Conservation (phyloP, 2,329 filamentous ascomycete genomes). For the Aspergillus alliaceus region DNA sequence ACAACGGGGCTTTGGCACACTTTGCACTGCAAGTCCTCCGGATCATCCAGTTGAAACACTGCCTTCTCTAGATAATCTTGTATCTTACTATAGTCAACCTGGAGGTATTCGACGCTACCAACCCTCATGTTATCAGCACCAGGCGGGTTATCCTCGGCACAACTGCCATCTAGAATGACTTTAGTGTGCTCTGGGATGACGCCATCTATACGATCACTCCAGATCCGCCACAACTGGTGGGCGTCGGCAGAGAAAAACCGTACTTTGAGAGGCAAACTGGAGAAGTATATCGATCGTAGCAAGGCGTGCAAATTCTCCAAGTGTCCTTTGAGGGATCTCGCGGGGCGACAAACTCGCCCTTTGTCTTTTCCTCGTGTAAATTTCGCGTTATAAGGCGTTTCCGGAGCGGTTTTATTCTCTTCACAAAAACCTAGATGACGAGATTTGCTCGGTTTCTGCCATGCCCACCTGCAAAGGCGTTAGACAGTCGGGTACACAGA, state of each 20-base stretch:
- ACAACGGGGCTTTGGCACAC: slow-evolving; percentile 49
- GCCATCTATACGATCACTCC: slow-evolving; percentile 52
- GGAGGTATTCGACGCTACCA: slow-evolving; percentile 47
- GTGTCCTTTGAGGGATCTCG: slow-evolving; percentile 63
- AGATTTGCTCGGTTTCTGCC: slow-evolving; percentile 81
- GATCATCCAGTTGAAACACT: slow-evolving; percentile 40
- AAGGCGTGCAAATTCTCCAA: slow-evolving; percentile 81
- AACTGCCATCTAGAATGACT: slow-evolving; percentile 55
- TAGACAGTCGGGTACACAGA: slow-evolving; percentile 3
- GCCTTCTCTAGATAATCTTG: slow-evolving; percentile 56
- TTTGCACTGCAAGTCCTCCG: slow-evolving; percentile 43
- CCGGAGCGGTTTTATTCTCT: slow-evolving; percentile 31
- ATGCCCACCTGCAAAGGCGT: slow-evolving; percentile 69
- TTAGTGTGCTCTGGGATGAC: slow-evolving; percentile 50
- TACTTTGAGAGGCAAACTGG: slow-evolving; percentile 76
- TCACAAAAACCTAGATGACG: slow-evolving; percentile 72
- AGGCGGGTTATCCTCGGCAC: slow-evolving; percentile 9
- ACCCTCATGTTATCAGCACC: slow-evolving; percentile 24
- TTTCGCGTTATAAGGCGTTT: slow-evolving; percentile 34
- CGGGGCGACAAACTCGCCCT: slow-evolving; percentile 46
- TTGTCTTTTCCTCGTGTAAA: slow-evolving; percentile 42
- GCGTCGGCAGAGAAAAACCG: slow-evolving; percentile 76
- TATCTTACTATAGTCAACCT: slow-evolving; percentile 54
- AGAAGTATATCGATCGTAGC: slow-evolving; percentile 75
- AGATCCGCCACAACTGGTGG: slow-evolving; percentile 65